Evolutionary conservation across 371 early-diverging fungal species (phyloP), one percentile per base, ranked within the genome.

Genomic region (Choanephora cucurbitarum): DNA sequence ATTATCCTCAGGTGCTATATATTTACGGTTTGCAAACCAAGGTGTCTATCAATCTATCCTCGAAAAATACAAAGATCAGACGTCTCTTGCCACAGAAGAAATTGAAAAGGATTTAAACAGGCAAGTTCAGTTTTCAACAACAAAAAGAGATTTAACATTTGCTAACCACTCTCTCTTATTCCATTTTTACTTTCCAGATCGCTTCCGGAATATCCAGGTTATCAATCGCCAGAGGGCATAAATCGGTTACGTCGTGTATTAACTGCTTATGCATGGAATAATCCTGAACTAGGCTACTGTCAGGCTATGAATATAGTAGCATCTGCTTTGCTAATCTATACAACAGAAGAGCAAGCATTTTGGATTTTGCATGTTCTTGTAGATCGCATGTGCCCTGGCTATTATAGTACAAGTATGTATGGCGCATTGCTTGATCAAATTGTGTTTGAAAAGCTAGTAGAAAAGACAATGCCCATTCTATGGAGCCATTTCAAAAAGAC

Each of bases 231-330:
- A 17, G 90, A 97, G 60, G 99, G 99, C 0, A 97, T 98, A 48
- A 79, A 91, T 41, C 81, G 92, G 5, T 77, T 98, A 46, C 86
- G 99, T 10, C 79, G 94, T 17, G 97, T 97, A 14, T 74, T 98
- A 28, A 85, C 83, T 49, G 92, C 94, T 0, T 94, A 94, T 67
- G 82, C 92, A 34, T 88, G 89, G 86, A 87, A 86, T 45, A 86
- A 93, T 60, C 88, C 92, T 0, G 95, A 95, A 64, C 83, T 98
- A 34, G 99, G 99, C 10, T 98, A 98, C 70, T 97, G 98, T 69
- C 98, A 98, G 69, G 98, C 99, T 0, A 98, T 98, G 99, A 98
- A 98, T 69, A 95, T 98, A 70, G 92, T 98, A 1, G 92, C 93
- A 15, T 92, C 93, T 31, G 94, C 95, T 1, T 76, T 98, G 45